Evolutionary conservation across 306 rosid genomes (phyloP).

Genomic region (Ceratonia siliqua): DNA sequence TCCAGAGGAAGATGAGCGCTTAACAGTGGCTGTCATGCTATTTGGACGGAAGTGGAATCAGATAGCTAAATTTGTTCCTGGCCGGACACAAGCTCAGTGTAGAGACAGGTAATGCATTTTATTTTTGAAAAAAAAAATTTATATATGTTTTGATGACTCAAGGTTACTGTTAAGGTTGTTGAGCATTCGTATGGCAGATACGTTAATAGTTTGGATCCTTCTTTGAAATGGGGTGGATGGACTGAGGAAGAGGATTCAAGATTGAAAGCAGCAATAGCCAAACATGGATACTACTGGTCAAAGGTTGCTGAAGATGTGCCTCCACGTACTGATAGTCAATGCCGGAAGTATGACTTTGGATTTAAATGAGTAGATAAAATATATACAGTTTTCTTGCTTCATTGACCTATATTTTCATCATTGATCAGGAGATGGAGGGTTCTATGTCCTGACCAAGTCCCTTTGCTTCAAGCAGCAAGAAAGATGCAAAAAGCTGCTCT

Average conservation of each 20-base stretch:
- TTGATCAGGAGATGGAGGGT: slow-evolving; percentile 84
- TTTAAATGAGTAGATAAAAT: not conserved
- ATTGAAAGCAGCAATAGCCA: slow-evolving; percentile 67
- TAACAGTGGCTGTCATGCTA: slow-evolving; percentile 83
- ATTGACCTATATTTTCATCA: slow-evolving; percentile 7
- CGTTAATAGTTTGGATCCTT: slow-evolving; percentile 80
- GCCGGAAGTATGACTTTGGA: slow-evolving; percentile 73
- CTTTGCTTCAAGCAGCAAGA: slow-evolving; percentile 68
- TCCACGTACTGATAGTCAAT: slow-evolving; percentile 86
- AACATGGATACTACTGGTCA: slow-evolving; percentile 86
- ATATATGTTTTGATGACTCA: slow-evolving; percentile 8
- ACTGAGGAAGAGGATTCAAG: slow-evolving; percentile 82
- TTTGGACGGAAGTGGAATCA: slow-evolving; percentile 91
- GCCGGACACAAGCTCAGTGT: slow-evolving; percentile 90
- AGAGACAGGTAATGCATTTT: slow-evolving; percentile 76
- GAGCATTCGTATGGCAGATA: slow-evolving; percentile 61
- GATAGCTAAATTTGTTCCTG: slow-evolving; percentile 81
- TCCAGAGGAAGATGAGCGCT: slow-evolving; percentile 70
- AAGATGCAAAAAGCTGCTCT: slow-evolving; percentile 62
- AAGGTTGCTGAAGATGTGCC: slow-evolving; percentile 85
- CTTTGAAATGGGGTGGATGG: slow-evolving; percentile 77
- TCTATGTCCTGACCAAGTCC: slow-evolving; percentile 70
- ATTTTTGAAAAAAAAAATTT: not conserved
- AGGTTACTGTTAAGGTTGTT: slow-evolving; percentile 28
- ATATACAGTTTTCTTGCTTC: not conserved